phyloP scores from a whole-genome alignment of 1,139 yeast species.

The Hemisphaericaspora xylanilytica region DNA sequence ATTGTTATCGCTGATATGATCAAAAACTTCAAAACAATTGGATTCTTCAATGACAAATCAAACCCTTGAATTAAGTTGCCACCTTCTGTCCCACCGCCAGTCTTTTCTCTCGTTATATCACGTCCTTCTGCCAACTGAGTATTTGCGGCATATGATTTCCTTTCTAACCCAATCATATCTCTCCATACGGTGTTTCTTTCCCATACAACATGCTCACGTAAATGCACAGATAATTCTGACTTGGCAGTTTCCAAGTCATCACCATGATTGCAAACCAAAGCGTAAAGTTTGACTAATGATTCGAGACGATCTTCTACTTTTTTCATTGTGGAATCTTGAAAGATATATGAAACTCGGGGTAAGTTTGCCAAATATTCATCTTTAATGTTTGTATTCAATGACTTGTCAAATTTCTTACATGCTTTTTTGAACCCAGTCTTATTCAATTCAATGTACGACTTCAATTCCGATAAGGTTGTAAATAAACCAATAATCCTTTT shows the following conservation, averaged over 20 bases:
- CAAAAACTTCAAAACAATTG: slow-evolving; percentile 46
- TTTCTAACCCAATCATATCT: slow-evolving; percentile 83
- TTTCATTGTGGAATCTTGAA: slow-evolving; percentile 39
- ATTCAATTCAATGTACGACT: slow-evolving; percentile 64
- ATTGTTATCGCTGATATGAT: slow-evolving; percentile 46
- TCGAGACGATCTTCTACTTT: slow-evolving; percentile 44
- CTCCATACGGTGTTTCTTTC: slow-evolving; percentile 74
- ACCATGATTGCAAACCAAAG: slow-evolving; percentile 42
- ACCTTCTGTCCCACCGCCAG: slow-evolving; percentile 14
- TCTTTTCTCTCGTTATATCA: slow-evolving; percentile 15
- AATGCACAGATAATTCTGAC: slow-evolving; percentile 54
- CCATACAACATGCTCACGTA: slow-evolving; percentile 74
- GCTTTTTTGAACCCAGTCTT: slow-evolving; percentile 68
- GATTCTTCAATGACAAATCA: slow-evolving; percentile 38
- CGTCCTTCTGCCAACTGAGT: slow-evolving; percentile 16
- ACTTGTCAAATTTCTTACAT: slow-evolving; percentile 67
- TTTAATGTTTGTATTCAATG: slow-evolving; percentile 44
- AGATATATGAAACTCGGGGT: slow-evolving; percentile 33
- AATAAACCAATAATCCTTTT: slow-evolving; percentile 55
- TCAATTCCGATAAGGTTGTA: slow-evolving; percentile 62
- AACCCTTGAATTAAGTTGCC: slow-evolving; percentile 22
- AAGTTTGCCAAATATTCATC: slow-evolving; percentile 35
- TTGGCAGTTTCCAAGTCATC: slow-evolving; percentile 42
- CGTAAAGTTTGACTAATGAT: slow-evolving; percentile 36
- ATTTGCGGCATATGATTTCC: slow-evolving; percentile 50